Percentiles rank a stretch among this genome's conserved stretches.
Conservation (phyloP, 108 stramenopile genomes). For the Thalassiosira profunda region DNA sequence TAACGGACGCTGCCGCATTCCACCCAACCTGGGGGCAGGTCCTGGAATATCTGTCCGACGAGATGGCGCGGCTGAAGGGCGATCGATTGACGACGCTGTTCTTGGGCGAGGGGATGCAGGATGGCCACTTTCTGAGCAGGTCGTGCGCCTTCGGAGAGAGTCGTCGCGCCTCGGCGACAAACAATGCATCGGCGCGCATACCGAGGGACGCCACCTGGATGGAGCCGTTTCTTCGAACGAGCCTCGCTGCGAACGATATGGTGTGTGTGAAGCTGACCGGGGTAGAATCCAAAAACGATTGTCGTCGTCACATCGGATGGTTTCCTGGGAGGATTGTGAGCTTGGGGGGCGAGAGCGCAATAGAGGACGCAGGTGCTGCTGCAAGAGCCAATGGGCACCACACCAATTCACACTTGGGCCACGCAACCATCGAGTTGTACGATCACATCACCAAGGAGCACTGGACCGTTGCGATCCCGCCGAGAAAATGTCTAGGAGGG, state of each 20-base stretch:
- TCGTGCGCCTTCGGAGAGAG: conserved; percentile 36
- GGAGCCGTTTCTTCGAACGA: conserved; percentile 21
- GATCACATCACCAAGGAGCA: conserved; percentile 23
- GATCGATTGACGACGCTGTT: conserved; percentile 41
- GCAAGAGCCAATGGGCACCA: not conserved
- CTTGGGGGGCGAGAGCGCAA: not conserved
- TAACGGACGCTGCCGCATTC: not conserved
- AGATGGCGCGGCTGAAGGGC: conserved; percentile 43
- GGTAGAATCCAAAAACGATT: not conserved
- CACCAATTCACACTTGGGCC: not conserved
- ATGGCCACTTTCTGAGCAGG: conserved; percentile 23
- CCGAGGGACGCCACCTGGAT: conserved; percentile 39
- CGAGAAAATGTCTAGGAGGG: conserved; percentile 12
- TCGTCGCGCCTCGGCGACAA: not conserved
- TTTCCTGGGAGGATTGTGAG: conserved; percentile 25
- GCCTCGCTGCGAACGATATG: conserved; percentile 29
- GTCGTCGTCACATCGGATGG: conserved; percentile 23
- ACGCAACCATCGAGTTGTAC: conserved; percentile 22
- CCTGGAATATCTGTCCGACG: conserved; percentile 47
- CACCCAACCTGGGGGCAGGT: conserved; percentile 40
- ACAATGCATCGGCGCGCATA: not conserved
- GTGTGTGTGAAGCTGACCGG: conserved; percentile 39
- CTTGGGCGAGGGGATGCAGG: conserved; percentile 29
- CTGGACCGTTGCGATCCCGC: conserved; percentile 22
- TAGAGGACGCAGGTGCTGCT: too few relatives aligned